Conservation (phyloP, 805 yeast genomes). For the Vanderwaltozyma tropicalis region DNA sequence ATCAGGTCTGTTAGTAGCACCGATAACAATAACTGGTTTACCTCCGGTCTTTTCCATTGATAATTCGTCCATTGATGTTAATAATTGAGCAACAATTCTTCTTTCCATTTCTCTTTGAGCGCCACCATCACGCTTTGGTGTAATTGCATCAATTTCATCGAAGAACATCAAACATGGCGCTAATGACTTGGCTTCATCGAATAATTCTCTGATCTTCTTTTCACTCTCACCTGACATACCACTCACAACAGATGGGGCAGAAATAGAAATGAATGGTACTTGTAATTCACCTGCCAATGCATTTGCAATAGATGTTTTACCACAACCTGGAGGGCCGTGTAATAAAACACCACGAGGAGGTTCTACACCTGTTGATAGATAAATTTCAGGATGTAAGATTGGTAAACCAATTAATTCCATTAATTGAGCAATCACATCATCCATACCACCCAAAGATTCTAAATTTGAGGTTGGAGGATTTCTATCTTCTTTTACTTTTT, state of each 20-base stretch:
- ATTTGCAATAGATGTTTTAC: slow-evolving; percentile 92
- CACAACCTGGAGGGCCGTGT: slow-evolving; percentile 99
- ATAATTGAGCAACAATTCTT: slow-evolving; percentile 87
- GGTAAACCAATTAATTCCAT: slow-evolving; percentile 91
- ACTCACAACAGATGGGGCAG: slow-evolving; percentile 93
- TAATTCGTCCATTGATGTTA: slow-evolving; percentile 90
- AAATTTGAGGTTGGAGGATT: slow-evolving; percentile 61
- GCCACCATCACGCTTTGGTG: slow-evolving; percentile 90
- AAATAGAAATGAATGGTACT: slow-evolving; percentile 81
- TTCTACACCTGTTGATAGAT: slow-evolving; percentile 76
- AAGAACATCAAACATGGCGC: slow-evolving; percentile 92
- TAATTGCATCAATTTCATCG: slow-evolving; percentile 96
- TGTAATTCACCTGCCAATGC: slow-evolving; percentile 91
- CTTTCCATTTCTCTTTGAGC: slow-evolving; percentile 98
- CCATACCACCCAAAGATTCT: slow-evolving; percentile 81
- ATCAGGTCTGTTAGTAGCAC: slow-evolving; percentile 96
- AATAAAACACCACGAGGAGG: slow-evolving; percentile 89
- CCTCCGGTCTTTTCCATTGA: slow-evolving; percentile 83
- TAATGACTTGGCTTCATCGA: slow-evolving; percentile 78
- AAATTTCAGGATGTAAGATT: slow-evolving; percentile 86
- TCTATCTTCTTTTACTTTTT: slow-evolving; percentile 42
- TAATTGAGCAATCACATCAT: slow-evolving; percentile 69
- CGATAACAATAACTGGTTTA: slow-evolving; percentile 85
- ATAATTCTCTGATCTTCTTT: slow-evolving; percentile 83
- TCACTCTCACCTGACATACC: slow-evolving; percentile 99